These are phyloP conservation scores for Cavenderia fasciculata DNA, from an alignment of 78 protist species.

Conservation along the genomic window DNA sequence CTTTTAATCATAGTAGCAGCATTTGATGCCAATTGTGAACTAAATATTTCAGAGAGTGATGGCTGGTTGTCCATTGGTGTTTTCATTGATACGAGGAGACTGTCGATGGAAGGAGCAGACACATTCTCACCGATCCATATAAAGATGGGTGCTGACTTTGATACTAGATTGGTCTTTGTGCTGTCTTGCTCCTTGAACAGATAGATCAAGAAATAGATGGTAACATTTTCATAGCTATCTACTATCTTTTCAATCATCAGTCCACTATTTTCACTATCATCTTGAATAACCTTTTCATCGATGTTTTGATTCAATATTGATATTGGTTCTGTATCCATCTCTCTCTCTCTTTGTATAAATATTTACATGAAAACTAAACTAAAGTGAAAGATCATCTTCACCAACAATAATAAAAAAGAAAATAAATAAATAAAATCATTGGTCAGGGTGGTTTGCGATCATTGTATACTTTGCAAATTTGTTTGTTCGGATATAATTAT, in stretches of 20 bases:
- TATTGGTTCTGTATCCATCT: neutral
- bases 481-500: too few species aligned
- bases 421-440: neutral
- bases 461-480: too few species aligned
- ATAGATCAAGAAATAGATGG: neutral
- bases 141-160: too few species aligned
- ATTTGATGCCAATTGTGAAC: neutral
- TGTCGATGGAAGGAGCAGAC: neutral
- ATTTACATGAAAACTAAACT: neutral
- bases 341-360: neutral
- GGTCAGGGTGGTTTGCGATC: too few species aligned
- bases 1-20: neutral
- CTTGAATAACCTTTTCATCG: too few species aligned
- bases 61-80: constrained; percentile 33
- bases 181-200: neutral
- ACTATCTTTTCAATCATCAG: neutral
- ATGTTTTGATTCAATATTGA: neutral
- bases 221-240: neutral
- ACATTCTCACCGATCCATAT: constrained; percentile 6
- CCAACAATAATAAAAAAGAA: neutral
- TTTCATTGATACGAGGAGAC: constrained; percentile 1
- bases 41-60: neutral
- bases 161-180: too few species aligned
- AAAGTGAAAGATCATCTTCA: neutral
- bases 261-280: neutral